Conservation (phyloP, 805 yeast genomes). For the Wickerhamiella hasegawae region DNA sequence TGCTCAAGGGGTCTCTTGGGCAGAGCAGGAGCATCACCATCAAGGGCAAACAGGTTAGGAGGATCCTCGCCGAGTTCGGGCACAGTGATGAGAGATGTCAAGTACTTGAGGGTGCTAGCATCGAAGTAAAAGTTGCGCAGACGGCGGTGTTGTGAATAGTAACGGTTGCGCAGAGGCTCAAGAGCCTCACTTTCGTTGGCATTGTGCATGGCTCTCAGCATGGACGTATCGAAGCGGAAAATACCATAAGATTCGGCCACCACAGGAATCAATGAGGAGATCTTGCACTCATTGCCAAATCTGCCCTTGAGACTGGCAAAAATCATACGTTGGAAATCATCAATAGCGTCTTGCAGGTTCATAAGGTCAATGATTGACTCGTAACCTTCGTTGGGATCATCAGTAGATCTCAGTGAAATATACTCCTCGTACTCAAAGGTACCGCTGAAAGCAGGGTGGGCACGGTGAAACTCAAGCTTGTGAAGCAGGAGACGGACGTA, state of each 20-base stretch:
- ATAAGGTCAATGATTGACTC: constrained; percentile 75
- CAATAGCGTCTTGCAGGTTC: constrained; percentile 71
- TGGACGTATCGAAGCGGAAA: constrained; percentile 72
- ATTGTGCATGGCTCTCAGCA: constrained; percentile 78
- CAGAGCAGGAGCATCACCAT: constrained; percentile 28
- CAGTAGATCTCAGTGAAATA: constrained; percentile 67
- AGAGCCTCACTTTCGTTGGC: constrained; percentile 63
- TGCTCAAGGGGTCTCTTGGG: constrained; percentile 26
- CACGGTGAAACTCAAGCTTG: constrained; percentile 68
- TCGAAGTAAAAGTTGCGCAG: constrained; percentile 78
- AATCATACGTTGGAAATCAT: constrained; percentile 58
- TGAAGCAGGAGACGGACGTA: constrained; percentile 54
- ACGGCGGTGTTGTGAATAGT: constrained; percentile 49
- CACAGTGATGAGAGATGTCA: constrained; percentile 65
- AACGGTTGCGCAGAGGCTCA: constrained; percentile 56
- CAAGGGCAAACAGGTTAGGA: constrained; percentile 39
- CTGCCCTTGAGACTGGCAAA: constrained; percentile 55
- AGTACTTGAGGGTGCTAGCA: constrained; percentile 67
- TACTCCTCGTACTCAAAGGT: constrained; percentile 94
- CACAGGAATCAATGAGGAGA: constrained; percentile 76
- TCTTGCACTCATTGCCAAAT: constrained; percentile 52
- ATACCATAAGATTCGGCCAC: constrained; percentile 88
- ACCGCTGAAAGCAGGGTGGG: constrained; percentile 83
- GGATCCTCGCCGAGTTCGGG: constrained; percentile 49
- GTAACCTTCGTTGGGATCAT: constrained; percentile 92